These are phyloP conservation scores for Domatiomyces globalis DNA, from an alignment of 2,329 filamentous ascomycete genomes.

Conservation along the genomic window DNA sequence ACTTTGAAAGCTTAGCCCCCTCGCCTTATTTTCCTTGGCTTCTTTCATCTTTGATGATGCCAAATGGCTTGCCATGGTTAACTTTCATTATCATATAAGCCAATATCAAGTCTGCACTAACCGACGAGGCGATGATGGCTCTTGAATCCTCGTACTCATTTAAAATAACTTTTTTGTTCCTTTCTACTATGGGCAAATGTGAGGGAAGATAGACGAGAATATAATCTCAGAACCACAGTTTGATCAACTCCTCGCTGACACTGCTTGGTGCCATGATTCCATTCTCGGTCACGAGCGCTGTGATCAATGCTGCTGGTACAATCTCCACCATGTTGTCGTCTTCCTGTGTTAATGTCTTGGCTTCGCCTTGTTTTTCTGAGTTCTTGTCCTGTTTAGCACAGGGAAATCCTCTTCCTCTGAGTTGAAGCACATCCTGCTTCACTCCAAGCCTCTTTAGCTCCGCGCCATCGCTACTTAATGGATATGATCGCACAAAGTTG, in stretches of 20 bases:
- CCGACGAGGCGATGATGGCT: too few species aligned
- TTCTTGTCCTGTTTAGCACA: conserved; percentile 31
- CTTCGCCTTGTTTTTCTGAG: conserved; percentile 1
- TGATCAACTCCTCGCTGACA: conserved; percentile 53
- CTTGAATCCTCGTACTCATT: too few species aligned
- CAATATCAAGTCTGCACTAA: too few species aligned
- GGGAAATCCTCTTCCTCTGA: conserved; percentile 29
- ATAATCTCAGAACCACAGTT: conserved; percentile 38
- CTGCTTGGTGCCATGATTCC: conserved; percentile 50
- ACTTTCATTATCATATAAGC: too few species aligned
- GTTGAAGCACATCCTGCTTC: conserved; percentile 57
- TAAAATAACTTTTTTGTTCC: too few species aligned
- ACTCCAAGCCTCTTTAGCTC: conserved; percentile 46
- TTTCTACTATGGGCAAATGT: too few species aligned
- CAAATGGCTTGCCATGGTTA: too few species aligned
- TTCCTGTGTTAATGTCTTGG: neutral
- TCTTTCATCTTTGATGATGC: too few species aligned
- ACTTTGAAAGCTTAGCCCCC: too few species aligned
- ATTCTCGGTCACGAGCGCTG: conserved; percentile 50
- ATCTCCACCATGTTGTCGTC: conserved; percentile 31
- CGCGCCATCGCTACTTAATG: conserved; percentile 39
- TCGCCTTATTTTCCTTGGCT: too few species aligned
- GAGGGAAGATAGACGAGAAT: neutral
- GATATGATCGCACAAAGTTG: conserved; percentile 85
- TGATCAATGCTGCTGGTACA: conserved; percentile 47